Base-by-base conservation (phyloP, 2,329 filamentous ascomycete genomes). In the Bipolaris sorokiniana region DNA sequence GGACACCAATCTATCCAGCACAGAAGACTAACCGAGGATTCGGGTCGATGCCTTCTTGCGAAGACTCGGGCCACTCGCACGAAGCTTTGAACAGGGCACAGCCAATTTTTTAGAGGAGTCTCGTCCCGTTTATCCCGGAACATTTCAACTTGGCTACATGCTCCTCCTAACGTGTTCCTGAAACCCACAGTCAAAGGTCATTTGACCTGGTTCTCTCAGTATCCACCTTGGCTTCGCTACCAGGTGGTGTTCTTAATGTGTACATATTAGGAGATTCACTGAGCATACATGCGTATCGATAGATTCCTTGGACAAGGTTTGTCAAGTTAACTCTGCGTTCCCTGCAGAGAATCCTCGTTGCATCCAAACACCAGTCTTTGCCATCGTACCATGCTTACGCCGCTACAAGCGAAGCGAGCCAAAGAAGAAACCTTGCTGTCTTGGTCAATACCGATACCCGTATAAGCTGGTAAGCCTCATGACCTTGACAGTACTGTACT, bases 81-180 rank as follows among this genome's bases (percentile, higher is more conserved):
- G 65, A 62, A 68, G 62, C 65, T 58, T 67, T 57, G 58, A 58
- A 41, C 48, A 51, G 37, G 57, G 56, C 59, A 65, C 54, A 64
- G 62, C 62, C 66, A 48, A 48, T 61, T 50, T 47, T 49, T 56
- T 58, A 51, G 48, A 58, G 72, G 73, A 62, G 70, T 62, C 62
- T 62, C 72, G 68, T 74, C 72, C 73, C 73, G 73, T 66, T 61
- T 67, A 55, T 63, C 67, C 73, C 73, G 73, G 58, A 64, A 67
- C 28, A 57, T 52, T 62, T 67, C 56, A 58, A 58, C 31, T 48
- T 46, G 26, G 18, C 33, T 41, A 45, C 55, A 46, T 57, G 26
- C 36, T 59, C 46, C 41, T 60, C 46, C 51, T 28, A 46, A 31
- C 33, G 40, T 44, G 38, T 53, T 55, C 54, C 59, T 63, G 50